These are phyloP conservation scores for Botryotinia globosa DNA, from an alignment of 2,329 filamentous ascomycete genomes.

Conservation along the genomic window DNA sequence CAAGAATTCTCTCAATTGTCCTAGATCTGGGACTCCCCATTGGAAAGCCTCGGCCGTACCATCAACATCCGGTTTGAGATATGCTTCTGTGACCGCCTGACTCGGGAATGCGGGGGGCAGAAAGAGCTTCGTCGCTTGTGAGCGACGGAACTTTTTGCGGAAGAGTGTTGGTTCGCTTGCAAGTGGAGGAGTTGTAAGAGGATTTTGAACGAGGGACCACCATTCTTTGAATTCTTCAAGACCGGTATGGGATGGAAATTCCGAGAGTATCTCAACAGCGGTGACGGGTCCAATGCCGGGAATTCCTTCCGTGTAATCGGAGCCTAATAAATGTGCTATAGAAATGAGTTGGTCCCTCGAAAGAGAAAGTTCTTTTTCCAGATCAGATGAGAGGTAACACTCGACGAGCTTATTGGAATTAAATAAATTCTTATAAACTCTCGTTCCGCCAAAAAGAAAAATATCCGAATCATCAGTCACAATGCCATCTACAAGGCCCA, in stretches of 20 bases:
- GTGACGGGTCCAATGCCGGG: slow-evolving; percentile 91
- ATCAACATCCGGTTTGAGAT: slow-evolving; percentile 84
- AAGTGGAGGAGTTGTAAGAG: slow-evolving; percentile 48
- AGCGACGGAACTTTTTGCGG: slow-evolving; percentile 79
- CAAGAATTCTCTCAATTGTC: slow-evolving; percentile 77
- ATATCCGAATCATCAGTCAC: slow-evolving; percentile 97
- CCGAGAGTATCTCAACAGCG: slow-evolving; percentile 87
- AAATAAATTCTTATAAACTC: slow-evolving; percentile 99
- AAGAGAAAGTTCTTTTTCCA: slow-evolving; percentile 86
- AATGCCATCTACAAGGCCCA: slow-evolving; percentile 93
- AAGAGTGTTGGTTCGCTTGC: slow-evolving; percentile 66
- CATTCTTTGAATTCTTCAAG: slow-evolving; percentile 80
- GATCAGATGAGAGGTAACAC: slow-evolving; percentile 80
- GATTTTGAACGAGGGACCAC: slow-evolving; percentile 77
- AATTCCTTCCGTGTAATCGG: slow-evolving; percentile 92
- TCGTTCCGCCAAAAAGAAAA: slow-evolving; percentile 92
- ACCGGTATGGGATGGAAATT: slow-evolving; percentile 62
- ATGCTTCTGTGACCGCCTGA: slow-evolving; percentile 74
- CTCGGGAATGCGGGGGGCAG: slow-evolving; percentile 78
- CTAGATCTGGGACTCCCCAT: slow-evolving; percentile 93
- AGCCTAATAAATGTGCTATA: slow-evolving; percentile 86
- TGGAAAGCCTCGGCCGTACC: slow-evolving; percentile 73
- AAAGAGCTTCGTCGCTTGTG: slow-evolving; percentile 80
- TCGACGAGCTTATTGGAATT: slow-evolving; percentile 98
- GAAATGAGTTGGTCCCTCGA: slow-evolving; percentile 84